Conservation (phyloP, 345 rosid species). For the Corchorus capsularis region DNA sequence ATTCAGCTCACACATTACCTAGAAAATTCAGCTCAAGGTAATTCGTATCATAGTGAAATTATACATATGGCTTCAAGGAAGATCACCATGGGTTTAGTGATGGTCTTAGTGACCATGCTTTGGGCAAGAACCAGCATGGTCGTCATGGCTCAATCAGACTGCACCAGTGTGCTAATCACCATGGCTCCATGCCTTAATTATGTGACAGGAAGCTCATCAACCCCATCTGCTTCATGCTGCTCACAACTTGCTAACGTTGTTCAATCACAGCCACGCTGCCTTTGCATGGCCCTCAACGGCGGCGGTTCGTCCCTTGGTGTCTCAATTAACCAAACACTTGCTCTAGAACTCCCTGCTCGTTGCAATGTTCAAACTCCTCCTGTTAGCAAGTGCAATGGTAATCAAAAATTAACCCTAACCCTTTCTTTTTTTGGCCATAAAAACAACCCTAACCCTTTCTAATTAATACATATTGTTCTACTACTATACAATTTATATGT, state of each 20-base stretch:
- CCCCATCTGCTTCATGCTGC: conserved; percentile 59
- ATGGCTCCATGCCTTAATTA: conserved; percentile 42
- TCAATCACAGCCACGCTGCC: conserved; percentile 48
- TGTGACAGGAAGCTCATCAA: conserved; percentile 44
- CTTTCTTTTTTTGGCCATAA: too few relatives aligned
- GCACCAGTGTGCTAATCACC: conserved; percentile 31
- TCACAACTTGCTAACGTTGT: conserved; percentile 44
- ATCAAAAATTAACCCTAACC: background rate
- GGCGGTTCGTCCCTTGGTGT: conserved; percentile 22
- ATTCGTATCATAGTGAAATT: too few relatives aligned
- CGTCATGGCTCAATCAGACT: conserved; percentile 36
- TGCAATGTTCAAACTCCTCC: conserved; percentile 38
- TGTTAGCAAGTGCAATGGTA: conserved; percentile 16
- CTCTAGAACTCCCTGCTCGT: conserved; percentile 30
- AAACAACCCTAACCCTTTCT: too few relatives aligned
- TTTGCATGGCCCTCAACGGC: conserved; percentile 42
- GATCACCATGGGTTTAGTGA: conserved; percentile 24
- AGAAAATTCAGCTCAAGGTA: too few relatives aligned
- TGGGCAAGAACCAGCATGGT: conserved; percentile 13
- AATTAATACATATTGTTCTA: too few relatives aligned
- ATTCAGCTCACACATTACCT: background rate
- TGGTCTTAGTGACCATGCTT: conserved; percentile 31
- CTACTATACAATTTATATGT: too few relatives aligned
- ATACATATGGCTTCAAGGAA: conserved; percentile 39
- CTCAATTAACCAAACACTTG: conserved; percentile 22